Conservation (phyloP, 2,329 filamentous ascomycete genomes). For the Dryadomyces sulphureus region DNA sequence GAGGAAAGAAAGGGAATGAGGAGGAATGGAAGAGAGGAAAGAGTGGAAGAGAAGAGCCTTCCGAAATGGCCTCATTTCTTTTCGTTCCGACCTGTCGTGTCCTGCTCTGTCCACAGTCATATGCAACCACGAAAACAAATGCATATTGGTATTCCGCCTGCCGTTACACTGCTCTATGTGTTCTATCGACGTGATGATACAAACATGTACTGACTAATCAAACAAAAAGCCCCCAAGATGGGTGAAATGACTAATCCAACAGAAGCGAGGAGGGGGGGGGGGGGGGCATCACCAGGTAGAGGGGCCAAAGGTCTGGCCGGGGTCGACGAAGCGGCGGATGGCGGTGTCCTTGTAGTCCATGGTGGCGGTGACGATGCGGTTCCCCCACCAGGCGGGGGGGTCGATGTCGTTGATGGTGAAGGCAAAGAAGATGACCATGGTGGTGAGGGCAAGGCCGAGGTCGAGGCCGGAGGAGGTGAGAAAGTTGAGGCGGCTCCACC, state of each 20-base stretch:
- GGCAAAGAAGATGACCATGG: constrained; percentile 55
- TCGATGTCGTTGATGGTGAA: constrained; percentile 48
- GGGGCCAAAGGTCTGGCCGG: constrained; percentile 49
- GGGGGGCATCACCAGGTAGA: constrained; percentile 26
- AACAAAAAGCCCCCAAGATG: background rate
- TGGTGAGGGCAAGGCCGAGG: constrained; percentile 50
- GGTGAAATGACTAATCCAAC: background rate
- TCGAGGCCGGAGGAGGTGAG: constrained; percentile 56
- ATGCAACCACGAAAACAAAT: too few relatives aligned
- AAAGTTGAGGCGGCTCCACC: constrained; percentile 65
- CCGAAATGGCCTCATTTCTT: too few relatives aligned
- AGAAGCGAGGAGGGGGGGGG: background rate
- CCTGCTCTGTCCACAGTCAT: too few relatives aligned
- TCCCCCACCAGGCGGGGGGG: constrained; percentile 58
- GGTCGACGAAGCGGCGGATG: constrained; percentile 34
- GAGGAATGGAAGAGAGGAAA: background rate
- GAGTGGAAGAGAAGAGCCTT: background rate
- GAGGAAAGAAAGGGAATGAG: background rate
- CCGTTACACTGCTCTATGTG: too few relatives aligned
- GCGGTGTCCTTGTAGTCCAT: constrained; percentile 47
- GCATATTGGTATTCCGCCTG: too few relatives aligned
- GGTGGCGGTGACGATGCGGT: constrained; percentile 40
- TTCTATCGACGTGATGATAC: too few relatives aligned
- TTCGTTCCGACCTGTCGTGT: too few relatives aligned
- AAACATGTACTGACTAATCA: background rate